Evolutionary conservation across 805 yeast species (phyloP), one percentile per base, ranked within the genome.

Genomic region (Candida ascalaphidarum): DNA sequence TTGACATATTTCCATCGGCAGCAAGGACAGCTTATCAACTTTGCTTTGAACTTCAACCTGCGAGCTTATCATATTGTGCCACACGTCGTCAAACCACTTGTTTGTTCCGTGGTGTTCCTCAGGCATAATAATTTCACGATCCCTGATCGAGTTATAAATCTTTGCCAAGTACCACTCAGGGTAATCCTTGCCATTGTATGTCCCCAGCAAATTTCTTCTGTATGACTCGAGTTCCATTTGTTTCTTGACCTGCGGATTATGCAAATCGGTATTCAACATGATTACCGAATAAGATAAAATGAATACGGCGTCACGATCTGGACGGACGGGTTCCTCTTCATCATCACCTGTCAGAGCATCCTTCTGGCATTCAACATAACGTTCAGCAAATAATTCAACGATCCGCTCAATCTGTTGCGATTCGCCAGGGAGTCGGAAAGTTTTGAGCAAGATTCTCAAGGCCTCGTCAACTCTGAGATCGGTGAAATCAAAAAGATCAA

Each of bases 71-170:
- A 81, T 50, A 33, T 79, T 76, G 40, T 78, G 77, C 94, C 94
- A 82, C 17, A 61, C 65, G 45, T 82, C 89, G 47, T 88, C 96
- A 53, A 88, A 89, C 77, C 95, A 81, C 48, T 81, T 85, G 13
- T 85, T 82, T 8, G 86, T 83, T 11, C 89, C 92, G 48, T 85
- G 94, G 43, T 89, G 96, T 46, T 92, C 98, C 45, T 92, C 97
- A 0, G 98, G 97, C 88, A 94, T 83, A 27, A 92, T 84, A 37
- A 92, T 92, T 53, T 92, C 99, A 29, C 81, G 72, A 31, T 79
- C 83, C 35, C 74, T 69, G 31, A 92, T 88, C 1, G 94, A 81
- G 15, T 70, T 59, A 52, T 82, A 92, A 15, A 89, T 85, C 37
- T 72, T 81, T 34, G 78, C 76, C 36, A 89, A 61, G 46, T 85